These are phyloP conservation scores for Chamaenerion angustifolium DNA, from an alignment of 345 rosid genomes.

Conservation along the genomic window DNA sequence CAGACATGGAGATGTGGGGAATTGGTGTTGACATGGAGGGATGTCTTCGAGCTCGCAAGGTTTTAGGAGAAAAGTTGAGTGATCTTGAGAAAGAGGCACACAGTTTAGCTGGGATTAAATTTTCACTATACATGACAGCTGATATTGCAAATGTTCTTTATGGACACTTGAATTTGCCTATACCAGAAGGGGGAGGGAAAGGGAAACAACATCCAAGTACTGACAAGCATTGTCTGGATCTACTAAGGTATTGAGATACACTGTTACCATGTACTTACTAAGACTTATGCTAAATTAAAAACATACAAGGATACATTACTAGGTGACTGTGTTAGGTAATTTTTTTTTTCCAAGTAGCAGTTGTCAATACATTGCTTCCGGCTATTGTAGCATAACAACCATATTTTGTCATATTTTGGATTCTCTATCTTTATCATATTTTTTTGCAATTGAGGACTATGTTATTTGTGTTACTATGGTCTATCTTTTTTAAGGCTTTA, in stretches of 20 bases:
- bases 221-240: slow-evolving; percentile 75
- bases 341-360: no score
- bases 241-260: slow-evolving; percentile 42
- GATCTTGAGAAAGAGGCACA: slow-evolving; percentile 74
- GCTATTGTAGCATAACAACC: no score
- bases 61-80: slow-evolving; percentile 59
- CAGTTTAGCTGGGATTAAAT: slow-evolving; percentile 67
- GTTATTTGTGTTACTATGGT: no score
- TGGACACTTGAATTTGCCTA: slow-evolving; percentile 66
- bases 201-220: slow-evolving; percentile 91
- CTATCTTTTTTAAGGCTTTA: no score
- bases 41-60: slow-evolving; percentile 56
- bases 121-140: slow-evolving; percentile 68
- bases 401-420: no score
- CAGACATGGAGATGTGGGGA: slow-evolving; percentile 95
- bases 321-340: no score
- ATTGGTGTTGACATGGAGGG: slow-evolving; percentile 88
- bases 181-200: slow-evolving; percentile 42
- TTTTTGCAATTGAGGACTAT: no score
- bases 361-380: no score
- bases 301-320: no score
- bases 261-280: no score
- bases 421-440: no score
- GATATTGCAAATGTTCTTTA: slow-evolving; percentile 86
- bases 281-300: no score